phyloP scores from a whole-genome alignment of 1,139 yeast genomes.

The Sugiyamaella neomexicana region DNA sequence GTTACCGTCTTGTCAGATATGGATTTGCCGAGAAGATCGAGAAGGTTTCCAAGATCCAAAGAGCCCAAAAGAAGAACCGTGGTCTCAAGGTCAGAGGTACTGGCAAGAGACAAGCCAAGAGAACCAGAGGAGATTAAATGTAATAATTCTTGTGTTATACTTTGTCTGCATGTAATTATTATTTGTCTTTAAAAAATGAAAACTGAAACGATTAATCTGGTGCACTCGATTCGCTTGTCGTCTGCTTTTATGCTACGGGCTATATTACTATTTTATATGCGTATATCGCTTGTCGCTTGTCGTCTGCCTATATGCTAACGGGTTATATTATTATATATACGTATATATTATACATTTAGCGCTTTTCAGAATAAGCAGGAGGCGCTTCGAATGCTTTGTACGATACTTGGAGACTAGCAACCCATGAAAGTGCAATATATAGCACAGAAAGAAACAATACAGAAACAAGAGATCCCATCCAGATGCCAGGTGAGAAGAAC shows the following conservation, averaged over 20 bases:
- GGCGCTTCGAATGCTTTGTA: constrained; percentile 63
- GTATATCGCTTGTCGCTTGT: too few relatives aligned
- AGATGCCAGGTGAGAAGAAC: constrained; percentile 63
- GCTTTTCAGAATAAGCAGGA: constrained; percentile 18
- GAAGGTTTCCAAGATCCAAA: constrained; percentile 99
- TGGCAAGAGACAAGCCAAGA: constrained; percentile 89
- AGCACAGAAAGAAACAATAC: constrained; percentile 54
- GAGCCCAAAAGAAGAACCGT: constrained; percentile 99
- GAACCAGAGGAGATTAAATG: constrained; percentile 32
- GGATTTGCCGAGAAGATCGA: constrained; percentile 96
- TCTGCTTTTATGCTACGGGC: constrained; percentile 1
- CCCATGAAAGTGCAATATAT: constrained; percentile 59
- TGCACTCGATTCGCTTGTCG: too few relatives aligned
- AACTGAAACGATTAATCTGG: constrained; percentile 11
- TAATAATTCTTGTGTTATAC: constrained; percentile 17
- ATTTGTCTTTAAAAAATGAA: constrained; percentile 10
- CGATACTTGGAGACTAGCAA: constrained; percentile 61
- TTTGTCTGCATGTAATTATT: constrained; percentile 19
- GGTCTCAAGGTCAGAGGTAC: constrained; percentile 99
- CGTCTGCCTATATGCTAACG: constrained; percentile 1
- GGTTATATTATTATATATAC: neutral
- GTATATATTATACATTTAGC: constrained; percentile 1
- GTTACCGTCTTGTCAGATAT: constrained; percentile 99
- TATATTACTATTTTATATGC: neutral
- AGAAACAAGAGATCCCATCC: constrained; percentile 63